Conservation (phyloP, 177 flowering plant genomes). For the Telopea speciosissima region DNA sequence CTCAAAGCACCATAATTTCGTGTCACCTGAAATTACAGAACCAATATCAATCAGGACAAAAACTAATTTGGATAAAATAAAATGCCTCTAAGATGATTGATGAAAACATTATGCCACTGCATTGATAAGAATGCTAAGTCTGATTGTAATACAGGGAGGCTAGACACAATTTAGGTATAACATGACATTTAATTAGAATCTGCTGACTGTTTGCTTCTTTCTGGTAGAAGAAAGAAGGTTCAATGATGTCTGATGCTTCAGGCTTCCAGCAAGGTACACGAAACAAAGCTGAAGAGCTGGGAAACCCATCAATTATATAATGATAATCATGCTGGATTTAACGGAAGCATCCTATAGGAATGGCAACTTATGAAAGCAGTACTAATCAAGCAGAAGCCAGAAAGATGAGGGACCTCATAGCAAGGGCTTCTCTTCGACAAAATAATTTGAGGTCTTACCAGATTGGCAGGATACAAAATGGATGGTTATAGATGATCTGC, state of each 20-base stretch:
- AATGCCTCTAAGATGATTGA: neutral
- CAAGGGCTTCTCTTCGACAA: neutral
- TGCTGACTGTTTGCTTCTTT: no score
- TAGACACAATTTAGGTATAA: no score
- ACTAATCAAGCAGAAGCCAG: neutral
- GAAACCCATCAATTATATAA: no score
- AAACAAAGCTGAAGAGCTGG: no score
- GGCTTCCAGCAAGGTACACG: no score
- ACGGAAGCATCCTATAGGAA: neutral
- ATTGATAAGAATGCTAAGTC: no score
- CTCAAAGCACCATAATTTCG: slow-evolving; percentile 78
- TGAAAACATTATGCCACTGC: no score
- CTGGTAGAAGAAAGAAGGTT: no score
- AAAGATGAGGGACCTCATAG: neutral
- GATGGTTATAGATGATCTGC: neutral
- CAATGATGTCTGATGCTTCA: no score
- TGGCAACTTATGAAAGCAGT: neutral
- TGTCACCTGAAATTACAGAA: slow-evolving; percentile 39
- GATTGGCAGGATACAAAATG: neutral
- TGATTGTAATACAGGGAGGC: no score
- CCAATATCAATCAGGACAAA: slow-evolving; percentile 2
- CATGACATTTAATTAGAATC: no score
- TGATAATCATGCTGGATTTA: neutral
- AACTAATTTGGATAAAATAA: neutral
- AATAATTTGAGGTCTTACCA: neutral